These are phyloP conservation scores for Geotrichum siamense DNA, from an alignment of 1,139 yeast species.

Conservation along the genomic window DNA sequence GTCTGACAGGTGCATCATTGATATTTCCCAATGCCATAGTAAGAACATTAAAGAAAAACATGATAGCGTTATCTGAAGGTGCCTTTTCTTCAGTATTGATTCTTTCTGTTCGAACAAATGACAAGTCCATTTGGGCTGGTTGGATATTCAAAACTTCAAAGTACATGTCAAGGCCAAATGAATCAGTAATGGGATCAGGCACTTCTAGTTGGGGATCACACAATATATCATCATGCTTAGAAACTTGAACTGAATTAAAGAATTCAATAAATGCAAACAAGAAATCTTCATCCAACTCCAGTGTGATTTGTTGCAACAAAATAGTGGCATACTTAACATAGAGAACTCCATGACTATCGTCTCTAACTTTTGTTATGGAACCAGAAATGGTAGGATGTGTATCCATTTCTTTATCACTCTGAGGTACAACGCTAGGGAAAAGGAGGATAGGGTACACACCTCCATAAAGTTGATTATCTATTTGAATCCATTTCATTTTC, in stretches of 20 bases:
- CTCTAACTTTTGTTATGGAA: slow-evolving; percentile 75
- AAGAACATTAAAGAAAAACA: slow-evolving; percentile 70
- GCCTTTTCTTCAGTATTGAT: slow-evolving; percentile 55
- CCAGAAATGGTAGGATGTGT: slow-evolving; percentile 88
- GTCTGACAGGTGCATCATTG: slow-evolving; percentile 89
- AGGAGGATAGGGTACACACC: slow-evolving; percentile 81
- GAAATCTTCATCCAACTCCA: slow-evolving; percentile 93
- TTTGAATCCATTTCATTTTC: slow-evolving; percentile 88
- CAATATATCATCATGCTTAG: slow-evolving; percentile 52
- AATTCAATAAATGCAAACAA: slow-evolving; percentile 76
- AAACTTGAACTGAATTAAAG: slow-evolving; percentile 38
- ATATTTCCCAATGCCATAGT: slow-evolving; percentile 98
- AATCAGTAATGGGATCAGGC: slow-evolving; percentile 62
- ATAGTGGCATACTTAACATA: slow-evolving; percentile 88
- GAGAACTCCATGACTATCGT: slow-evolving; percentile 81
- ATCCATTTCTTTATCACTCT: slow-evolving; percentile 74
- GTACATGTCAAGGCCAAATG: slow-evolving; percentile 66
- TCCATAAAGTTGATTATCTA: slow-evolving; percentile 87
- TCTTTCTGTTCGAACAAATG: slow-evolving; percentile 87
- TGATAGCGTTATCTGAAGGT: slow-evolving; percentile 47
- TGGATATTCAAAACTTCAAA: slow-evolving; percentile 91
- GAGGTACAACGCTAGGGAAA: slow-evolving; percentile 90
- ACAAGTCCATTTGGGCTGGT: slow-evolving; percentile 79
- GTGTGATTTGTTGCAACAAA: slow-evolving; percentile 79
- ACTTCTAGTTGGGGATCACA: slow-evolving; percentile 58